Evolutionary conservation across 441 rosid species (phyloP).

Genomic region (Pelargonium myrrhifolium): DNA sequence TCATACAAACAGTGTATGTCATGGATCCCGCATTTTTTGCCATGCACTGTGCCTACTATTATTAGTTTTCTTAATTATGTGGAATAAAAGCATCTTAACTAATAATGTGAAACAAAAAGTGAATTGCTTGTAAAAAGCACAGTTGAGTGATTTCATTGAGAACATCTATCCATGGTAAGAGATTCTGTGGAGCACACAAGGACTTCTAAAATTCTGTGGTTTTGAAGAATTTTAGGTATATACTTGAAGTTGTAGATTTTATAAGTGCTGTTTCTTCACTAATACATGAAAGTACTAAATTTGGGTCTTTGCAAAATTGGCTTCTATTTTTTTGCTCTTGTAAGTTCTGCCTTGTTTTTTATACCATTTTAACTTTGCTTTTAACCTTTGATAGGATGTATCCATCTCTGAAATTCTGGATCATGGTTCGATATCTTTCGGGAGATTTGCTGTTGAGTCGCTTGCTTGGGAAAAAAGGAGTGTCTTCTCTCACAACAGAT

Average conservation of each 20-base stretch:
- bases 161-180: too few relatives aligned
- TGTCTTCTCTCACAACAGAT: slow-evolving; percentile 28
- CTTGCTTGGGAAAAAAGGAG: slow-evolving; percentile 40
- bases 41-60: too few relatives aligned
- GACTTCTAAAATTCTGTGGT: not conserved
- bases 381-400: slow-evolving; percentile 12
- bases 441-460: slow-evolving; percentile 30
- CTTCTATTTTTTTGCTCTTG: not conserved
- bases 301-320: not conserved
- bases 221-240: not conserved
- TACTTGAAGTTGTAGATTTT: not conserved
- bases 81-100: not conserved
- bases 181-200: too few relatives aligned
- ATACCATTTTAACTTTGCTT: not conserved
- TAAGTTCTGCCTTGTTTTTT: not conserved
- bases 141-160: too few relatives aligned
- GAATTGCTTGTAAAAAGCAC: not conserved
- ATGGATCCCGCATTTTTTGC: not conserved
- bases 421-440: slow-evolving; percentile 30
- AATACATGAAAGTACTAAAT: too few relatives aligned
- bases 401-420: slow-evolving; percentile 17
- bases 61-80: not conserved
- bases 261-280: not conserved
- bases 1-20: too few relatives aligned
- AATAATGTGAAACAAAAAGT: not conserved